Conservation (phyloP, 2,329 filamentous ascomycete genomes). For the Cordyceps javanica region DNA sequence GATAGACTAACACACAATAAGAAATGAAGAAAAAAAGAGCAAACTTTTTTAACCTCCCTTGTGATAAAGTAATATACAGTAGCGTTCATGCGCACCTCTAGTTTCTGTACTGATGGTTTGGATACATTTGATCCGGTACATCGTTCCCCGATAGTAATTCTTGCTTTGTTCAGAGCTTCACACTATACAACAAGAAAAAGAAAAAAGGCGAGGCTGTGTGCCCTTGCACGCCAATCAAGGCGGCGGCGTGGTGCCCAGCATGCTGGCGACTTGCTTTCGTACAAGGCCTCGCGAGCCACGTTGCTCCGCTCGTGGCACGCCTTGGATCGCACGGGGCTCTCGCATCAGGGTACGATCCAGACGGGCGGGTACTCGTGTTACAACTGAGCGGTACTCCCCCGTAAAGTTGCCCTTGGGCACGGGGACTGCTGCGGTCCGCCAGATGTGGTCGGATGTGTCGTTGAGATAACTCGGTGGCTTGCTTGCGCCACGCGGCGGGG, state of each 20-base stretch:
- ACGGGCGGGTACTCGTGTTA: conserved; percentile 68
- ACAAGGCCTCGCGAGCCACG: conserved; percentile 43
- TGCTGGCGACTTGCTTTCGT: conserved; percentile 50
- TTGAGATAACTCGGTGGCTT: conserved; percentile 57
- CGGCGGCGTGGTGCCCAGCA: conserved; percentile 38
- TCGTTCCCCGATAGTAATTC: not conserved
- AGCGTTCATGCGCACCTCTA: not conserved
- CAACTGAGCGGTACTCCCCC: conserved; percentile 54
- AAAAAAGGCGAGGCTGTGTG: not conserved
- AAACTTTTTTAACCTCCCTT: not conserved
- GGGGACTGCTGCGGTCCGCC: conserved; percentile 61
- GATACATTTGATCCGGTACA: not conserved
- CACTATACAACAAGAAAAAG: not conserved
- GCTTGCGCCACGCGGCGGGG: conserved; percentile 28
- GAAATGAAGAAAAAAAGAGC: not conserved
- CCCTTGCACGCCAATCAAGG: conserved; percentile 18
- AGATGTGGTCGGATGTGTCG: conserved; percentile 72
- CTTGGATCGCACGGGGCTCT: conserved; percentile 84
- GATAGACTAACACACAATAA: not conserved
- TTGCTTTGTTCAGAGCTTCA: not conserved
- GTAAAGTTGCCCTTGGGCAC: conserved; percentile 56
- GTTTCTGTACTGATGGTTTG: not conserved
- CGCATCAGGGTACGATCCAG: conserved; percentile 85
- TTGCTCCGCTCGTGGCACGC: conserved; percentile 62
- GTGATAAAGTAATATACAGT: conserved; percentile 2